These are phyloP conservation scores for Botryobasidium botryosum DNA, from an alignment of 768 basidiomycete genomes.

Conservation along the genomic window DNA sequence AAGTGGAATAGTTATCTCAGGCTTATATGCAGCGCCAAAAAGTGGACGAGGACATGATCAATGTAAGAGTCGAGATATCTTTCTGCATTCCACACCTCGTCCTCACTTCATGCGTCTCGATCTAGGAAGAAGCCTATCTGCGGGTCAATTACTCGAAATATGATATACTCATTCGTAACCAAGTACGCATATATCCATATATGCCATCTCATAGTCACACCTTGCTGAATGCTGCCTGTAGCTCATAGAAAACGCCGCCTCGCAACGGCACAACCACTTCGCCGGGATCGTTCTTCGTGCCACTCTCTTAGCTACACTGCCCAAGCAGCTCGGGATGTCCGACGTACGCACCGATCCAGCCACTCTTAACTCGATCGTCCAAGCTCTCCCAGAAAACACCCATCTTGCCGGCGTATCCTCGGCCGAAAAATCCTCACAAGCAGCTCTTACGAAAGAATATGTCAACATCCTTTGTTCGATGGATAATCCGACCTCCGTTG, in stretches of 20 bases:
- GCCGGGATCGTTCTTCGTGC: slow-evolving; percentile 59
- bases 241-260: slow-evolving; percentile 62
- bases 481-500: slow-evolving; percentile 65
- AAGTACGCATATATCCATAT: slow-evolving; percentile 30
- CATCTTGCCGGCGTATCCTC: slow-evolving; percentile 37
- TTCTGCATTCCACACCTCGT: too few relatives aligned
- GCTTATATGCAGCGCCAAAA: slow-evolving; percentile 29
- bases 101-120: too few relatives aligned
- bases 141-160: slow-evolving; percentile 83
- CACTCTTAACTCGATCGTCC: slow-evolving; percentile 44
- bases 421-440: slow-evolving; percentile 36
- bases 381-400: slow-evolving; percentile 45
- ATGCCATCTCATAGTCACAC: neutral
- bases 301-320: slow-evolving; percentile 50
- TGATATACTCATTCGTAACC: slow-evolving; percentile 72
- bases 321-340: slow-evolving; percentile 38
- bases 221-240: slow-evolving; percentile 20
- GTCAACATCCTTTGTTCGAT: slow-evolving; percentile 62
- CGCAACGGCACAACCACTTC: slow-evolving; percentile 63
- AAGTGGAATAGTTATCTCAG: slow-evolving; percentile 6
- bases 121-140: slow-evolving; percentile 56
- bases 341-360: slow-evolving; percentile 31
- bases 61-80: slow-evolving; percentile 37
- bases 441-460: slow-evolving; percentile 58
- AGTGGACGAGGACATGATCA: slow-evolving; percentile 40